A percentile compares a stretch with the other conserved stretches of the same genome.
Evolutionary conservation across 306 rosid species (phyloP).

Genomic region (Sphenostylis stenocarpa): DNA sequence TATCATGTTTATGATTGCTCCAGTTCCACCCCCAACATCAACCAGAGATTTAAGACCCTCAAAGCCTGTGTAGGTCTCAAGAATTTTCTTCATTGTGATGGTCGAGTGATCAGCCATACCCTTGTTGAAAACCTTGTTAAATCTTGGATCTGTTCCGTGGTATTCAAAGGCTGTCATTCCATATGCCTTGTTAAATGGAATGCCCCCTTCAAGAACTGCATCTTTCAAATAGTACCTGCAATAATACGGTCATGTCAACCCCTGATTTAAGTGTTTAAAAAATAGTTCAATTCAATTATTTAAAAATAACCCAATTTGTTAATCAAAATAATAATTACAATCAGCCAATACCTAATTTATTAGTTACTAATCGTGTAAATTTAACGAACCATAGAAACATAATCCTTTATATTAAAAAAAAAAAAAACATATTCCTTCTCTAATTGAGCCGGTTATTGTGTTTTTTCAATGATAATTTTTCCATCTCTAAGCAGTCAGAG

Average conservation of each 20-base stretch:
- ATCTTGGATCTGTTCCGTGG: conserved; percentile 83
- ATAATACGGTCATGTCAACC: not conserved
- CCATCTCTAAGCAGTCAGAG: no score
- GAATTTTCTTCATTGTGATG: conserved; percentile 81
- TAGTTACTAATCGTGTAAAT: no score
- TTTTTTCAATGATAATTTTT: no score
- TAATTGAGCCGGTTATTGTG: no score
- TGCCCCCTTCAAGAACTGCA: conserved; percentile 85
- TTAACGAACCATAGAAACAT: no score
- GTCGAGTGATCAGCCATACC: conserved; percentile 90
- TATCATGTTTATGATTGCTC: conserved; percentile 72
- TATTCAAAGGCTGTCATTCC: conserved; percentile 94
- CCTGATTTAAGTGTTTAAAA: not conserved
- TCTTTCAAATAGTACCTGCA: conserved; percentile 87
- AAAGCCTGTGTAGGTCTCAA: conserved; percentile 72
- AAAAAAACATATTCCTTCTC: not conserved
- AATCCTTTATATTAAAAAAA: no score
- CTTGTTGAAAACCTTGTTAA: conserved; percentile 88
- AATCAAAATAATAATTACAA: no score
- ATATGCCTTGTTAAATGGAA: conserved; percentile 91
- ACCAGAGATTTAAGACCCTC: conserved; percentile 77
- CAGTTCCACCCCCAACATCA: conserved; percentile 96
- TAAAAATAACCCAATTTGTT: no score
- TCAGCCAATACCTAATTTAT: no score
- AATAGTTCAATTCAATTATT: not conserved